Evolutionary conservation across 169 alveolate species (phyloP), one percentile per base, ranked within the genome.

Genomic region (Prorocentrum cordatum): DNA sequence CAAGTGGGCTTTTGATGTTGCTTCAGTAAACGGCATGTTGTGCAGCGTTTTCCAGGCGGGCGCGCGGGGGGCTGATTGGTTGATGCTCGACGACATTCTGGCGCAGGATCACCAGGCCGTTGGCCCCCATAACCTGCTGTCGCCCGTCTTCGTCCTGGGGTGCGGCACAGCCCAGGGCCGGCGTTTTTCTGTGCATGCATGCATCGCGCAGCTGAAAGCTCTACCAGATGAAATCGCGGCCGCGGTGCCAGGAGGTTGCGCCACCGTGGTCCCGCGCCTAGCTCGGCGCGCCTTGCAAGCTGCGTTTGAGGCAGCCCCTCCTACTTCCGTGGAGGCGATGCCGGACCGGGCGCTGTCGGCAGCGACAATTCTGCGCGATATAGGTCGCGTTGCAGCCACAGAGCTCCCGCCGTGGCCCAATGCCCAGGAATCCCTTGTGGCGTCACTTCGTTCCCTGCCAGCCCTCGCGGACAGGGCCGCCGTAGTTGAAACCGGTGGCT

Each of bases 1-100:
- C 42, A 22, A 27, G 31, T 70, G 82, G 82, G 82, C 82, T 2
- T 70, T 70, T 26, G 82, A 70, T 27, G 64, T 70, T n/a, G 82
- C 82, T 1, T 18, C 45, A 1, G 27, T 70, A 20, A 31, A 39
- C 42, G 26, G 38, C 64, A 38, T 70, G 82, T 12, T 26, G 9
- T 42, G 38, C 27, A 64, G 64, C 16, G 38, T 61, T 27, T 39
- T 42, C 0, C 29, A 70, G 32, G 66, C 66, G 1, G 32, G 12
- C 6, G 33, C 26, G 12, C 18, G 12, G 35, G 26, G 2, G 1
- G 35, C 26, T 4, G 66, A 58, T 18, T 58, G 66, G 66, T 33
- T 58, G 12, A 5, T 58, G 31, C 66, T 58, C 6, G 66, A 58
- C 14, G 66, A 58, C 12, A 58, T 58, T 14, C 22, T 58, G 66